A percentile compares a stretch with the other conserved stretches of the same genome.
Conservation (phyloP, 352 stramenopile genomes). For the Blastocystis sp. region DNA sequence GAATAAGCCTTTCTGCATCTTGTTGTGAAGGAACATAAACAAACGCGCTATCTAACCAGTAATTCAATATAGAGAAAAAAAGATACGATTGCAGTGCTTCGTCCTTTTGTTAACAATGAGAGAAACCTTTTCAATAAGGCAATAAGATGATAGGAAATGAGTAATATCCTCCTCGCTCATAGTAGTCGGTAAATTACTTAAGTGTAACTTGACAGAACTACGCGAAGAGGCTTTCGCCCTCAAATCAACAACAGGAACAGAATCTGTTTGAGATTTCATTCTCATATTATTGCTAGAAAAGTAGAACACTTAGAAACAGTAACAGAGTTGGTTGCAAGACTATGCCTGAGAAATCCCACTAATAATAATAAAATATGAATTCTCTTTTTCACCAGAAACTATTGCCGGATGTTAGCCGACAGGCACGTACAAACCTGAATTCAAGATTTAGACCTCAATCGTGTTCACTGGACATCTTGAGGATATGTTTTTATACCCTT, state of each 20-base stretch:
- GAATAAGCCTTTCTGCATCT: not conserved
- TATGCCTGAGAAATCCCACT: not conserved
- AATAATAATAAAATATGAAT: not conserved
- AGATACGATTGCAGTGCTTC: not conserved
- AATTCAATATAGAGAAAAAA: not conserved
- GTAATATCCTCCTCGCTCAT: not conserved
- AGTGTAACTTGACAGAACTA: not conserved
- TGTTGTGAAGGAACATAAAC: slow-evolving; percentile 5
- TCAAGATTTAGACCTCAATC: not conserved
- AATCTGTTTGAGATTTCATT: not conserved
- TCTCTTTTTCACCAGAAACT: not conserved
- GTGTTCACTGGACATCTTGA: not conserved
- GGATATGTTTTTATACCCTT: not conserved
- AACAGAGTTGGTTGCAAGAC: not conserved
- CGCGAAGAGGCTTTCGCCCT: not conserved
- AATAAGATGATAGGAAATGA: not conserved
- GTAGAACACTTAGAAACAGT: not conserved
- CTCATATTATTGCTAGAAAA: not conserved
- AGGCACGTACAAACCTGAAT: not conserved
- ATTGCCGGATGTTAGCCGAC: not conserved
- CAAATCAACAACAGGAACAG: not conserved
- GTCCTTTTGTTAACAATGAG: not conserved
- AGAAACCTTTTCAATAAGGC: not conserved
- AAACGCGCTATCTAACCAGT: slow-evolving; percentile 36
- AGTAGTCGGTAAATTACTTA: not conserved